Base-by-base conservation (phyloP, 2,329 filamentous ascomycete genomes). In the Grosmannia huntii region DNA sequence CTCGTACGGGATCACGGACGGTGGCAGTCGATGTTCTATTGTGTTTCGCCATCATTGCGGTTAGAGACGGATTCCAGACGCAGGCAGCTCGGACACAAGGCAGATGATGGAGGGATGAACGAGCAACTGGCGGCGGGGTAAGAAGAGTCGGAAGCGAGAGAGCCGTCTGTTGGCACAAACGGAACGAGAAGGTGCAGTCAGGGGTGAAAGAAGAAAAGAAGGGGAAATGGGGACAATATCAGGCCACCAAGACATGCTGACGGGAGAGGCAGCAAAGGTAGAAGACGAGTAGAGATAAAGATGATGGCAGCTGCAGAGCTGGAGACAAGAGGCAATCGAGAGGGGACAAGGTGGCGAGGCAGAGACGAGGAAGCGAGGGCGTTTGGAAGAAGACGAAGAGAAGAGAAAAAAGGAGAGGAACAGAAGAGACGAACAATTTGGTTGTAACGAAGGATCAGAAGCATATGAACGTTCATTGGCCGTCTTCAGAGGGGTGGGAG, bases 361-460 rank as follows among this genome's bases (percentile, higher is more conserved):
- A 16, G 50, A 28, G 59, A 60, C 57, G 54, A 48, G 55, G 49
- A 38, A 14, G 25, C 14, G 48, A 33, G 48, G 53, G 21, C 25
- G 28, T 25, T 16, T 4, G n/a, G n/a, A 49, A 23, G 28, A 27
- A 28, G 31, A 60, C n/a, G 19, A 28, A 54, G 33, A 53, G 65
- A 67, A 55, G 44, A 27, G 56, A 59, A 59, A 60, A 55, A 53
- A 49, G 53, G 49, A 38, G 27, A 51, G 59, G 48, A 54, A 58
- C 46, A 59, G 36, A 57, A 59, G 21, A 57, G 48, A 61, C 58
- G 59, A 63, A 63, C 60, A 63, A 57, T 60, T 61, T 52, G n/a
- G 23, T 41, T 11, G 21, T 31, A 50, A 54, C 2, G 21, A 27
- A n/a, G 46, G 48, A 38, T 28, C 36, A 48, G 48, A 52, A 28